Base-by-base conservation (phyloP, 768 basidiomycete genomes). In the Amanita jacksonii region DNA sequence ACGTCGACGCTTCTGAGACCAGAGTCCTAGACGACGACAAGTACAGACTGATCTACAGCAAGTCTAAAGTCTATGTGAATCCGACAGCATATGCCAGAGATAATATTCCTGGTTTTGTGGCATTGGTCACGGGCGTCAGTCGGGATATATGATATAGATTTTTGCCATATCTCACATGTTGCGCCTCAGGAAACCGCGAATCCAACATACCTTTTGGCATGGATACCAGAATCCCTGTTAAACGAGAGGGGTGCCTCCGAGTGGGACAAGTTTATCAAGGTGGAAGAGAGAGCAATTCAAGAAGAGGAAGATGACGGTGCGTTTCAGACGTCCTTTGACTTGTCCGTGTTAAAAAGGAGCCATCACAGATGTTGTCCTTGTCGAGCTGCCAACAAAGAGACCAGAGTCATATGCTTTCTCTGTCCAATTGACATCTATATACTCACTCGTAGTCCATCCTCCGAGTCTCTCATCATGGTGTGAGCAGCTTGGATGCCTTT, bases 321-420 rank as follows among this genome's bases (percentile, higher is more conserved):
- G 74, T 60, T 35, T 20, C 31, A 25, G 37, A 44, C 20, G 6
- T n/a, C 8, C 13, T 13, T 25, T 13, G 18, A 18, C 25, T 40
- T 13, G 27, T 18, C 16, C 3, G 7, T 30, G 25, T 13, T 39
- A 4, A 36, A 13, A 13, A 10, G n/a, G 34, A 36, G 15, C 33
- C 44, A 18, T 19, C 4, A 10, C 48, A 90, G 89, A 92, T 55
- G 80, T 80, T 22, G 85, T 92, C 18, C 72, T 91, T 32, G 88
- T 92, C 49, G 85, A 90, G 52, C 69, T 90, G 43, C 90, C 90
- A 24, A 77, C 77, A 1, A 82, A 84, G 52, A 70, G 83, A 39
- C 85, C 89, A 3, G 88, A 93, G 60, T 86, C 86, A 15, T 96
- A 96, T 57, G 90, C 92, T 1, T 96, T 96, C 66, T 93, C 92